These are phyloP conservation scores for Suillus fuscotomentosus DNA, from an alignment of 768 basidiomycete species.

Conservation along the genomic window DNA sequence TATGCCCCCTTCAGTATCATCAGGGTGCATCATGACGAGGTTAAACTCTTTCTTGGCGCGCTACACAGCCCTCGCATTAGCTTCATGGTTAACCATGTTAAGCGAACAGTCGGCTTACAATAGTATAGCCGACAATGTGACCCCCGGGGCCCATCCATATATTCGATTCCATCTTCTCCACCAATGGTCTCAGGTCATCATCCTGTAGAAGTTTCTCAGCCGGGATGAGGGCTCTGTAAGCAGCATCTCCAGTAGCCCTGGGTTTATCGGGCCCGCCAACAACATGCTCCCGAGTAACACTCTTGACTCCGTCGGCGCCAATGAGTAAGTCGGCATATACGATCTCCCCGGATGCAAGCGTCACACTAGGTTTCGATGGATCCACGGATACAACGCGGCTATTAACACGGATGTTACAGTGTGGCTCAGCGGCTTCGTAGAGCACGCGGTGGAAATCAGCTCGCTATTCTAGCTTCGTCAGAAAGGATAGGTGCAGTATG, in stretches of 20 bases:
- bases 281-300: conserved; percentile 46
- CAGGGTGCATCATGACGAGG: conserved; percentile 45
- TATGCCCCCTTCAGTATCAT: conserved; percentile 23
- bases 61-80: conserved; percentile 9
- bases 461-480: conserved; percentile 24
- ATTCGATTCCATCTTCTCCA: conserved; percentile 52
- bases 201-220: conserved; percentile 45
- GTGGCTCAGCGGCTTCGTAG: conserved; percentile 33
- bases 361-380: conserved; percentile 32
- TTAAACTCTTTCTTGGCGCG: conserved; percentile 43
- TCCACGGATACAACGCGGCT: conserved; percentile 37
- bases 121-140: conserved; percentile 46
- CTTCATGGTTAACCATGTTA: not conserved
- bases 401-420: conserved; percentile 36
- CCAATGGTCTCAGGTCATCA: conserved; percentile 48
- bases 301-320: conserved; percentile 58
- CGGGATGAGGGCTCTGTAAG: conserved; percentile 56
- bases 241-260: conserved; percentile 61
- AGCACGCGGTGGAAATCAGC: conserved; percentile 48
- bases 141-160: conserved; percentile 59
- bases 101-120: conserved; percentile 30
- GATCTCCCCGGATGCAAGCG: conserved; percentile 42
- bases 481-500: not conserved
- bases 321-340: conserved; percentile 46
- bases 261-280: conserved; percentile 46